Percentiles rank a stretch among this genome's conserved stretches.
These are phyloP conservation scores for Sanguinoderma infundibulare DNA, from an alignment of 1,284 basidiomycete species.

Conservation along the genomic window DNA sequence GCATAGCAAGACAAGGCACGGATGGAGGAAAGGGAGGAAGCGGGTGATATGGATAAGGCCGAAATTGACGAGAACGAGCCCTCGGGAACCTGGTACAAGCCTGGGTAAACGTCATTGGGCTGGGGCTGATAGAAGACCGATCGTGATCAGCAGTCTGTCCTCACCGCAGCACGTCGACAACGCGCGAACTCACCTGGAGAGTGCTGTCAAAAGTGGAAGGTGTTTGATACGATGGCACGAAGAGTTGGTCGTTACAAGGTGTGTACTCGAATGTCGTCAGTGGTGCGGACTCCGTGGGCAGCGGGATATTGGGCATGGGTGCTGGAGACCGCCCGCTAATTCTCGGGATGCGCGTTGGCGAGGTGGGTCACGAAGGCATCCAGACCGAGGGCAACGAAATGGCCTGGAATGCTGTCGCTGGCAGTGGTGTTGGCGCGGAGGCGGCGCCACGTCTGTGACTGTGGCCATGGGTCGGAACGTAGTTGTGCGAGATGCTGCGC, in stretches of 20 bases:
- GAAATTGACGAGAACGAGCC: constrained; percentile 28
- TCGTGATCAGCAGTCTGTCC: neutral
- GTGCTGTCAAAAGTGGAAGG: constrained; percentile 43
- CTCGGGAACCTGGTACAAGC: constrained; percentile 44
- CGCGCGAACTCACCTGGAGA: constrained; percentile 25
- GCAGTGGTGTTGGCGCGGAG: constrained; percentile 42
- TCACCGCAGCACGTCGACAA: constrained; percentile 19
- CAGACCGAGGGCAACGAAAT: constrained; percentile 69
- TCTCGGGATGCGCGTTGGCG: constrained; percentile 61
- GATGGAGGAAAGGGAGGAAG: constrained; percentile 33
- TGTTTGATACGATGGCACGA: constrained; percentile 39
- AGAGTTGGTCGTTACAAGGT: constrained; percentile 36
- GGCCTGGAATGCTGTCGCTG: constrained; percentile 45
- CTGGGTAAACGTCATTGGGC: constrained; percentile 46
- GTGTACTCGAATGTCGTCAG: constrained; percentile 41
- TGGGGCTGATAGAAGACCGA: neutral
- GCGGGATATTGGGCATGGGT: constrained; percentile 48
- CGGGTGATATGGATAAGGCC: constrained; percentile 22
- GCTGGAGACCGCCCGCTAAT: constrained; percentile 54
- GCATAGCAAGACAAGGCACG: constrained; percentile 42
- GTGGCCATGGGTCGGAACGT: constrained; percentile 17
- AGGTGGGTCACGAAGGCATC: constrained; percentile 68
- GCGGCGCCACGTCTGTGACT: constrained; percentile 33
- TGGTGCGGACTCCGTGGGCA: constrained; percentile 42
- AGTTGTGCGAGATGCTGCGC: constrained; percentile 34